Conservation (phyloP, 192 early-diverging fungal genomes). For the Oehlia diaphana region DNA sequence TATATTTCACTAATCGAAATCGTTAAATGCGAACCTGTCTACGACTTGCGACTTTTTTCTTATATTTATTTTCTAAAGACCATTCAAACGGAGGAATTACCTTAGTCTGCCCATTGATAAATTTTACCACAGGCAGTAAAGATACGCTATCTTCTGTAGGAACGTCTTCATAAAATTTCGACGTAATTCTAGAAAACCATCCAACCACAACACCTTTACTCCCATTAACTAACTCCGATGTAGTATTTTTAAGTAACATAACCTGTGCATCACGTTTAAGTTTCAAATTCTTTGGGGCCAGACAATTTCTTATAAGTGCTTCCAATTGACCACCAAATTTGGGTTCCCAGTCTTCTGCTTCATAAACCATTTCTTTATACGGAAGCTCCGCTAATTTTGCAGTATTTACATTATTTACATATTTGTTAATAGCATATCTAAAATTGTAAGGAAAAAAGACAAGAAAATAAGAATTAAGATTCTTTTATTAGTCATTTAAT, state of each 20-base stretch:
- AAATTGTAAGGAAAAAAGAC: not conserved
- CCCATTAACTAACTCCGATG: conserved; percentile 72
- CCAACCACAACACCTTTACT: conserved; percentile 65
- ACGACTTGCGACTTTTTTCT: not conserved
- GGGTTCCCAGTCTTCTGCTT: conserved; percentile 47
- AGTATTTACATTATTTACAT: conserved; percentile 75
- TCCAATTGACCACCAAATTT: not conserved
- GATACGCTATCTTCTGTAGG: not conserved
- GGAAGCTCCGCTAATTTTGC: conserved; percentile 51
- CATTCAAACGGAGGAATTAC: not conserved
- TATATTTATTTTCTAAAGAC: not conserved
- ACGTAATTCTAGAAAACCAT: conserved; percentile 27
- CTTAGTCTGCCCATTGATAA: not conserved
- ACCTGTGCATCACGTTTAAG: conserved; percentile 83
- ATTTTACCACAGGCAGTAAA: conserved; percentile 36
- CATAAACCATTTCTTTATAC: conserved; percentile 47
- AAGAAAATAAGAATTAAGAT: not conserved
- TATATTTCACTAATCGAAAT: not conserved
- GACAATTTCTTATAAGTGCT: conserved; percentile 45
- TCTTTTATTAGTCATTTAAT: not conserved
- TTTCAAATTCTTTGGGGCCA: conserved; percentile 59
- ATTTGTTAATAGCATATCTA: conserved; percentile 24
- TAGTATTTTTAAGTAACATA: conserved; percentile 80
- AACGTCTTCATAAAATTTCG: conserved; percentile 30
- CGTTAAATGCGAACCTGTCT: not conserved